These are phyloP conservation scores for Calonectria ilicicola DNA, from an alignment of 2,329 filamentous ascomycete species.

Conservation along the genomic window DNA sequence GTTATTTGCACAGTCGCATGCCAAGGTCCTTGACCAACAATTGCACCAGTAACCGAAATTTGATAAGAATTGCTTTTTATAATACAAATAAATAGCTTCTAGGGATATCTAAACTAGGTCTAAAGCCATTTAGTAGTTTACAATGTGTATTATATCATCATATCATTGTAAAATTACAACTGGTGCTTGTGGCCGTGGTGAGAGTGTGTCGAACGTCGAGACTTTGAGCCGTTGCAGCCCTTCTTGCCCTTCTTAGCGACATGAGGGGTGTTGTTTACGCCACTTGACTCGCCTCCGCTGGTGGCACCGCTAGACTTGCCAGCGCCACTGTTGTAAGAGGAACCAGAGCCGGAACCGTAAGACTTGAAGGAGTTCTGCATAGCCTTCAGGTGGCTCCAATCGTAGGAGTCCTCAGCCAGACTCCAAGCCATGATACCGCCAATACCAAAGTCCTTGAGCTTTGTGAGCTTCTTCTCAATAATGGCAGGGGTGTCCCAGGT, in stretches of 20 bases:
- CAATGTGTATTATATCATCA: too few relatives aligned
- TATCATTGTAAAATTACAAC: neutral
- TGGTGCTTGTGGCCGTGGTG: neutral
- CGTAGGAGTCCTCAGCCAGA: constrained; percentile 60
- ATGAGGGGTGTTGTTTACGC: neutral
- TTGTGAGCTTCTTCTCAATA: constrained; percentile 60
- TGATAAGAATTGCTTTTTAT: too few relatives aligned
- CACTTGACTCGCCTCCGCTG: neutral
- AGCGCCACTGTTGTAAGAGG: neutral
- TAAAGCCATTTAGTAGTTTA: too few relatives aligned
- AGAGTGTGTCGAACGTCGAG: neutral
- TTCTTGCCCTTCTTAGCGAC: neutral
- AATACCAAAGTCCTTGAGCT: constrained; percentile 54
- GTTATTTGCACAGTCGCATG: too few relatives aligned
- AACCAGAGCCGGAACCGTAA: too few relatives aligned
- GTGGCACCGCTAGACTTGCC: neutral
- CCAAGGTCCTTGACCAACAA: too few relatives aligned
- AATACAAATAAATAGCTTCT: too few relatives aligned
- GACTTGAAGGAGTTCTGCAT: constrained; percentile 46
- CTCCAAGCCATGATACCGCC: constrained; percentile 68
- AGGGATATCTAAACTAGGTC: too few relatives aligned
- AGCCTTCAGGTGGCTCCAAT: constrained; percentile 56
- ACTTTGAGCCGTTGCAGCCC: neutral
- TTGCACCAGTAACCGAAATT: too few relatives aligned
- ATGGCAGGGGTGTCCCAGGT: constrained; percentile 65